Evolutionary conservation across 73 alveolate genomes (phyloP), one percentile per base, ranked within the genome.

Genomic region (Paraurostyla sp.): DNA sequence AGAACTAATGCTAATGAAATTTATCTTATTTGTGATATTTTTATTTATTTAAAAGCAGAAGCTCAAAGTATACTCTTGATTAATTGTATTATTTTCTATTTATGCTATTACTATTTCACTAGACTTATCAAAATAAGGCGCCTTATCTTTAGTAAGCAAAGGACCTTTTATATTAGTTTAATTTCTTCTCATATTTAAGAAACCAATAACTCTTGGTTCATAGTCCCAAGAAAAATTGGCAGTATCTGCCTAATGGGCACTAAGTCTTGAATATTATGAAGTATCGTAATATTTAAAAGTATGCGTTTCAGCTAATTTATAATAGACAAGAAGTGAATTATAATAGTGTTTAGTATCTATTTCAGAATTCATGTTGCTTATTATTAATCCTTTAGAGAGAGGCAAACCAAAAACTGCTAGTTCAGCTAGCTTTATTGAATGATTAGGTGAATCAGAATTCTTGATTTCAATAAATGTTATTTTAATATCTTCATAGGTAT

Each of bases 361-460:
- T 65, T 65, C 82, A 38, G 41, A 65, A 65, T 65, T 22, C 25
- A 7, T 22, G 25, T 38, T 15, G 16, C 32, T 32, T 4, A 13
- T 13, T 11, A 65, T 65, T 38, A 38, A 7, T 32, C 82, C 58
- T 65, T 65, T 3, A 1, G 82, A 65, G 18, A 65, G 25, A 15
- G 82, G 82, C 18, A 1, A 65, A 22, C 82, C 58, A 40, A 65
- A 65, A 38, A 65, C 25, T 7, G 82, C 82, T 13, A 13, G 41
- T 18, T 65, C 41, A 36, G 54, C 46, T 18, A 65, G 9, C 25
- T 40, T 65, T 15, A 65, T 40, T 7, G 23, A 3, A 7, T 56
- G 7, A 7, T 38, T 0, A 13, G 82, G 40, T 38, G 4, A 23
- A 38, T 0, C 16, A 36, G 41, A 9, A 18, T 32, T 65, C 3